phyloP scores from a whole-genome alignment of 306 rosid genomes.

The Neltuma alba region DNA sequence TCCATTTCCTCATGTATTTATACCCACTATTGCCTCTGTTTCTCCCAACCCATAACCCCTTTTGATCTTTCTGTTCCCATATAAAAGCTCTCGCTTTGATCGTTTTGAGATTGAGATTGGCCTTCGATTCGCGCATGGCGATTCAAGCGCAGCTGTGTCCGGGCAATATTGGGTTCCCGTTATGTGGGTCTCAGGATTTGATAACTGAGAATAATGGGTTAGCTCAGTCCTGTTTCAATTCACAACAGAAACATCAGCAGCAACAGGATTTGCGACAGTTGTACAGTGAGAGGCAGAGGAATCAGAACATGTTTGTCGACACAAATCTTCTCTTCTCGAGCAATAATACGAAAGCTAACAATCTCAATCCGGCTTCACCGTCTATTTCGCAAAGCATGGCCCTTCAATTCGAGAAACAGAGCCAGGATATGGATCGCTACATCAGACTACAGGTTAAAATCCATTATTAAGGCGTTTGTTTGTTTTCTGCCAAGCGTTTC shows the following conservation, averaged over 20 bases:
- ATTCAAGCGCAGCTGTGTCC: constrained; percentile 62
- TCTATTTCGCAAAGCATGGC: constrained; percentile 35
- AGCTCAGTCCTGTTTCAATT: constrained; percentile 38
- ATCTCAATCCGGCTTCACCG: neutral
- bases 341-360: constrained; percentile 23
- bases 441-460: constrained; percentile 59
- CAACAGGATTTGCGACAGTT: constrained; percentile 32
- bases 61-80: neutral
- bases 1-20: neutral
- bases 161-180: constrained; percentile 47
- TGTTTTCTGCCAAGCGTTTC: neutral
- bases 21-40: neutral
- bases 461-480: neutral
- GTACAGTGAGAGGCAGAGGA: constrained; percentile 24
- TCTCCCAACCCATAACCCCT: neutral
- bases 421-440: constrained; percentile 56
- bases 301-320: constrained; percentile 22
- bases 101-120: neutral
- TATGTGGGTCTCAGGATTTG: constrained; percentile 42
- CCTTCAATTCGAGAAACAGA: constrained; percentile 48
- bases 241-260: constrained; percentile 26
- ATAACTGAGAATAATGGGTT: constrained; percentile 41
- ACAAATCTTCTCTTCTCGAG: constrained; percentile 4
- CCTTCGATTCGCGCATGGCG: constrained; percentile 40
- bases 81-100: no score